Evolutionary conservation across 2,329 filamentous ascomycete species (phyloP).

Genomic region (Septoria linicola): DNA sequence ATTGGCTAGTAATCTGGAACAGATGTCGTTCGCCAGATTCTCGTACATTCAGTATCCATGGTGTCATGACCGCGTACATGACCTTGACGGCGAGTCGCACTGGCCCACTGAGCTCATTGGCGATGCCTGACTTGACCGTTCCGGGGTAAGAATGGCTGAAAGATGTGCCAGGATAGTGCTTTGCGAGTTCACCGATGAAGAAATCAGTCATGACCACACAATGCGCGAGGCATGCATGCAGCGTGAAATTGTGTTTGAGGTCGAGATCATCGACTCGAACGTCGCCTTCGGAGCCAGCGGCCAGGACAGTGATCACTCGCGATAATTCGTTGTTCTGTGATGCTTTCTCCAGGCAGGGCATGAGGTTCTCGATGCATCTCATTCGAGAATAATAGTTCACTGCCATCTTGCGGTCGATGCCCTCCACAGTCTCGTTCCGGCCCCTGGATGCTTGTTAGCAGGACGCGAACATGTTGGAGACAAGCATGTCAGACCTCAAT

Average conservation of each 20-base stretch:
- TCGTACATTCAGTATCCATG: slow-evolving; percentile 41
- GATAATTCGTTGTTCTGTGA: slow-evolving; percentile 43
- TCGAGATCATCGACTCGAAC: slow-evolving; percentile 51
- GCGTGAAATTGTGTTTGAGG: slow-evolving; percentile 41
- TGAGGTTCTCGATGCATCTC: slow-evolving; percentile 57
- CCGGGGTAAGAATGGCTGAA: slow-evolving; percentile 54
- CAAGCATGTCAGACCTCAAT: too few species aligned
- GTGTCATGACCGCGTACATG: slow-evolving; percentile 40
- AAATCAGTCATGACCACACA: slow-evolving; percentile 53
- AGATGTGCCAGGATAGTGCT: slow-evolving; percentile 46
- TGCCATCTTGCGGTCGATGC: slow-evolving; percentile 53
- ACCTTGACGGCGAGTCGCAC: slow-evolving; percentile 38
- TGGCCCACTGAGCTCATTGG: slow-evolving; percentile 39
- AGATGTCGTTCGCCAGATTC: slow-evolving; percentile 50
- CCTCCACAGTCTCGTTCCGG: slow-evolving; percentile 56
- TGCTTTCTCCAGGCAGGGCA: slow-evolving; percentile 54
- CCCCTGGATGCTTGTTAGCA: too few species aligned
- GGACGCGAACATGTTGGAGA: too few species aligned
- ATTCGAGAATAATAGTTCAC: slow-evolving; percentile 59
- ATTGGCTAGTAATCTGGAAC: slow-evolving; percentile 42
- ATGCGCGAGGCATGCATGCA: slow-evolving; percentile 42
- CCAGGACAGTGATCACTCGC: slow-evolving; percentile 57
- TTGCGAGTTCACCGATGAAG: slow-evolving; percentile 53
- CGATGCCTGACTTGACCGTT: slow-evolving; percentile 48
- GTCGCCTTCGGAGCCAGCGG: slow-evolving; percentile 53